Percentiles rank a stretch among this genome's conserved stretches.
phyloP scores from a whole-genome alignment of 495 filamentous ascomycete species.

The Paragyromitra xinjiangensis region DNA sequence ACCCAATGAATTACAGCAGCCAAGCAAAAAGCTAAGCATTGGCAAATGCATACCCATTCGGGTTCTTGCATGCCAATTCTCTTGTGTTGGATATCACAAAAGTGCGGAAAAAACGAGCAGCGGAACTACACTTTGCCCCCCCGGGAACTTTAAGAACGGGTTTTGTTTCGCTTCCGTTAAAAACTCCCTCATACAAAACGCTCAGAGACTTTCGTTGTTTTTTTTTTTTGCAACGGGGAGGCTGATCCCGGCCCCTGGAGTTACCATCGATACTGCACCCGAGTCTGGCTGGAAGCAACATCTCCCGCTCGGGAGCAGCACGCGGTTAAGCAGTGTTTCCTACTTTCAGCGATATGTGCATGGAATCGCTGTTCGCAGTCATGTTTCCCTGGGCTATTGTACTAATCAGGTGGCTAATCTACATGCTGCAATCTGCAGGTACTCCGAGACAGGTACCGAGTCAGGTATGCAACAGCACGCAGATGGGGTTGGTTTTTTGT shows the following conservation, averaged over 20 bases:
- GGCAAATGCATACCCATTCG: background rate
- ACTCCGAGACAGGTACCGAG: slow-evolving; percentile 29
- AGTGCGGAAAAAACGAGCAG: background rate
- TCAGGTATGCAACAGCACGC: slow-evolving; percentile 2
- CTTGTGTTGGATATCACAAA: background rate
- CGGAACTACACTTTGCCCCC: background rate
- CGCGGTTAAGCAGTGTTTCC: background rate
- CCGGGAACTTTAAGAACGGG: background rate
- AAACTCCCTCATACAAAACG: slow-evolving; percentile 11
- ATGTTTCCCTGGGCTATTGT: background rate
- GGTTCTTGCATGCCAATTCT: background rate
- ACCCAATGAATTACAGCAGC: background rate
- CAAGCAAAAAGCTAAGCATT: background rate
- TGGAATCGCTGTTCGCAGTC: background rate
- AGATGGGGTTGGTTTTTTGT: slow-evolving; percentile 16
- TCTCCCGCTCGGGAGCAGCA: background rate
- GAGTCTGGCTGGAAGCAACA: background rate
- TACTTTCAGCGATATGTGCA: background rate
- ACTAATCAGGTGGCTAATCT: background rate
- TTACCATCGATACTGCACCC: background rate
- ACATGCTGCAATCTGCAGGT: slow-evolving; percentile 27
- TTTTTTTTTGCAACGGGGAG: background rate
- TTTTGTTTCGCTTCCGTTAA: background rate
- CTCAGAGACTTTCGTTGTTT: background rate
- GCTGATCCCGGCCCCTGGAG: background rate